Conservation (phyloP, 331 rosid genomes). For the Spiraea crenata region DNA sequence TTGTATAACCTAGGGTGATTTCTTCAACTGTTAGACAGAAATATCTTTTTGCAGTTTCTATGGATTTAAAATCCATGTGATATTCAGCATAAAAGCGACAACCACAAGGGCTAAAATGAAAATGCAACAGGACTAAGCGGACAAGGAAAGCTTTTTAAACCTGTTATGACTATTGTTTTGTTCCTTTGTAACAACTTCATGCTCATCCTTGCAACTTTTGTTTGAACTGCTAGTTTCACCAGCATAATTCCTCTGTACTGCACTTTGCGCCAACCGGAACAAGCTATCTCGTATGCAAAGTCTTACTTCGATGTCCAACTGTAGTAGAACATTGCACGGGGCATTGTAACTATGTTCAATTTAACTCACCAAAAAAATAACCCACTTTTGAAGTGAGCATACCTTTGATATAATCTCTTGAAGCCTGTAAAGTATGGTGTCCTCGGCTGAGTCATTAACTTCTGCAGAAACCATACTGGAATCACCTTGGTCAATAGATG, state of each 20-base stretch:
- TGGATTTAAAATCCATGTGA: not conserved
- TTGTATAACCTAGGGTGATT: not conserved
- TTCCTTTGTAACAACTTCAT: constrained; percentile 45
- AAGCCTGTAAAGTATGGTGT: constrained; percentile 57
- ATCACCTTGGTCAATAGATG: constrained; percentile 66
- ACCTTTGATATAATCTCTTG: constrained; percentile 80
- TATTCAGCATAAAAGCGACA: constrained; percentile 5
- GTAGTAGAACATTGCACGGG: constrained; percentile 47
- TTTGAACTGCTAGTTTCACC: constrained; percentile 61
- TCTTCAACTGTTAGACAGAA: not conserved
- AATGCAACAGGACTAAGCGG: not conserved
- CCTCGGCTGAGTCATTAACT: constrained; percentile 62
- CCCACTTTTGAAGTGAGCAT: constrained; percentile 25
- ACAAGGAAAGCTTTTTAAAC: constrained; percentile 32
- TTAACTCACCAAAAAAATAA: constrained; percentile 34
- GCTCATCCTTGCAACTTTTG: constrained; percentile 52
- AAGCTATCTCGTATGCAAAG: constrained; percentile 82
- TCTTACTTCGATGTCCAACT: constrained; percentile 80
- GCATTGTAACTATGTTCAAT: constrained; percentile 40
- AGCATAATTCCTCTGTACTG: constrained; percentile 58
- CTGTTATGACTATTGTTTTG: constrained; percentile 52
- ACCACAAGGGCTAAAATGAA: not conserved
- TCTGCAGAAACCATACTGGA: constrained; percentile 56
- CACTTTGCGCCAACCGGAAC: constrained; percentile 85
- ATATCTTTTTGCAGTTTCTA: not conserved